Percentiles rank a stretch among this genome's conserved stretches.
Evolutionary conservation across 192 early-diverging fungal genomes (phyloP).

Genomic region (Entomortierella chlamydospora): DNA sequence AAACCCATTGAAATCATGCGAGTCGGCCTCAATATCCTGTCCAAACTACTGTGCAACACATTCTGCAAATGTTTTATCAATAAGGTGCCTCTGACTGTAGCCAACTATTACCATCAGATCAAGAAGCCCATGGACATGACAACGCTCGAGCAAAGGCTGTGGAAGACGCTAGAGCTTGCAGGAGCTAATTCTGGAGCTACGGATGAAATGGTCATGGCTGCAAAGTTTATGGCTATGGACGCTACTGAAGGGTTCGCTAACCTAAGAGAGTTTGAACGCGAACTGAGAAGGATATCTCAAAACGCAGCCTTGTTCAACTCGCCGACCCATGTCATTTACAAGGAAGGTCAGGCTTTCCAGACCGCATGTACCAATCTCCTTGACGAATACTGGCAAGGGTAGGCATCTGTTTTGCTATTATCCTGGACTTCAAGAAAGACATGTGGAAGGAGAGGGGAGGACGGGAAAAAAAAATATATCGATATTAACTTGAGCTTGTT

Average conservation of each 20-base stretch:
- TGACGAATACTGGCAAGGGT: slow-evolving; percentile 33
- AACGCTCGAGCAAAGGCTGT: slow-evolving; percentile 65
- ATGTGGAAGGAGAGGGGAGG: no score
- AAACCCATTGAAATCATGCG: slow-evolving; percentile 35
- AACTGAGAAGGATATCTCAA: slow-evolving; percentile 58
- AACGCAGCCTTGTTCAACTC: slow-evolving; percentile 57
- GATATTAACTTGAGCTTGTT: no score
- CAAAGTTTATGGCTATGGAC: background rate
- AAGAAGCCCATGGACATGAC: slow-evolving; percentile 65
- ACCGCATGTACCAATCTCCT: slow-evolving; percentile 6
- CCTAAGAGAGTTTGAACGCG: slow-evolving; percentile 60
- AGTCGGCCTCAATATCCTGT: slow-evolving; percentile 25
- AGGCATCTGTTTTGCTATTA: background rate
- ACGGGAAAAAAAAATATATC: no score
- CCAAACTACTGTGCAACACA: slow-evolving; percentile 22
- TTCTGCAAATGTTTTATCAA: slow-evolving; percentile 44
- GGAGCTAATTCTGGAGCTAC: slow-evolving; percentile 1
- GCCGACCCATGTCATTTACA: slow-evolving; percentile 40
- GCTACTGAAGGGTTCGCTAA: slow-evolving; percentile 43
- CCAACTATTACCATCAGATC: slow-evolving; percentile 62
- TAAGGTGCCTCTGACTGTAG: slow-evolving; percentile 51
- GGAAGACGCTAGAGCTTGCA: slow-evolving; percentile 39
- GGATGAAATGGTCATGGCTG: background rate
- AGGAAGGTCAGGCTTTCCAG: slow-evolving; percentile 39
- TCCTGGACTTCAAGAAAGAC: no score